Conservation (phyloP, 306 rosid genomes). For the Prunus fruticosa region DNA sequence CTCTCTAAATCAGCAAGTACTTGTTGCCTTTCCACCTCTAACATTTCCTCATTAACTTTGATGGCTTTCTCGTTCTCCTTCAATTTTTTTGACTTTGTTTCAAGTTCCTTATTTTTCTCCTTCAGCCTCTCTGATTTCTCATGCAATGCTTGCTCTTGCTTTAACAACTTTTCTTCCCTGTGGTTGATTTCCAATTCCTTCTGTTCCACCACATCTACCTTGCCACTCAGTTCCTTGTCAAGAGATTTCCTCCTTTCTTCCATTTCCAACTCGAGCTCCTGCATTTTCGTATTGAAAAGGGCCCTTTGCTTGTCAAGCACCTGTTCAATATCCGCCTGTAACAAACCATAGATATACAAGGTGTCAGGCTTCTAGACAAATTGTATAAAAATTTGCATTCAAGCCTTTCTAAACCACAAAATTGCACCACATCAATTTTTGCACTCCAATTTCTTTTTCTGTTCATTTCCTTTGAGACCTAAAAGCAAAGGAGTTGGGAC, state of each 20-base stretch:
- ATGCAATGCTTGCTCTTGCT: conserved; percentile 60
- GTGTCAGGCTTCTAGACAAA: conserved; percentile 26
- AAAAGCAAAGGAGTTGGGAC: conserved; percentile 19
- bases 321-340: conserved; percentile 69
- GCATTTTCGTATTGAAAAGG: conserved; percentile 42
- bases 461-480: neutral
- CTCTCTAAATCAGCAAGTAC: conserved; percentile 52
- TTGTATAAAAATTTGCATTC: conserved; percentile 9
- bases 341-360: conserved; percentile 11
- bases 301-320: conserved; percentile 58
- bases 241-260: conserved; percentile 50
- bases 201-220: conserved; percentile 44
- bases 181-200: conserved; percentile 71
- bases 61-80: conserved; percentile 66
- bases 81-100: conserved; percentile 40
- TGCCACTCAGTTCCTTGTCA: conserved; percentile 47
- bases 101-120: conserved; percentile 71
- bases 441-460: neutral
- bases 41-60: conserved; percentile 58
- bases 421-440: neutral
- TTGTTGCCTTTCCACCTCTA: conserved; percentile 62
- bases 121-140: conserved; percentile 74
- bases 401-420: neutral
- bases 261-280: conserved; percentile 65
- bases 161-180: conserved; percentile 60